Conservation (phyloP, 768 basidiomycete species). For the Mycena pura region DNA sequence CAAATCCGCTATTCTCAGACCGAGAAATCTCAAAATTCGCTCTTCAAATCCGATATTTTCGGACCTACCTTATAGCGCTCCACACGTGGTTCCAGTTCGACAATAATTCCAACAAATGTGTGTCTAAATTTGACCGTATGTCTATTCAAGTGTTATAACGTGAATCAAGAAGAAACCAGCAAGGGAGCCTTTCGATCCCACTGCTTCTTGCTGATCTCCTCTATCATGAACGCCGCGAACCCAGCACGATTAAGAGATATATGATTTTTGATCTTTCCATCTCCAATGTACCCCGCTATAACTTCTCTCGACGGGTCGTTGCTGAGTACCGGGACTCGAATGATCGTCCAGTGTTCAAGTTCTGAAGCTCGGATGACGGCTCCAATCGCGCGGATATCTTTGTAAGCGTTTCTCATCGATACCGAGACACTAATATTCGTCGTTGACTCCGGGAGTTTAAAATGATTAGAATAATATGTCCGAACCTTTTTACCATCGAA, state of each 20-base stretch:
- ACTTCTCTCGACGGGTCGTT: conserved; percentile 52
- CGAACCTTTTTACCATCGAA: conserved; percentile 13
- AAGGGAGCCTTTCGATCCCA: conserved; percentile 22
- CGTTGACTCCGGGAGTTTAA: conserved; percentile 41
- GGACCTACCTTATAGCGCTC: no score
- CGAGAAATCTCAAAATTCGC: no score
- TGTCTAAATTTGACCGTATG: no score
- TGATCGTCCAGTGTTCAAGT: conserved; percentile 70
- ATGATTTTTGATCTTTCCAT: conserved; percentile 45
- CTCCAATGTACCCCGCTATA: conserved; percentile 72
- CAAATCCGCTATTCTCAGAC: no score
- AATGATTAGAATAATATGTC: neutral
- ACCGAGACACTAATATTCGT: conserved; percentile 51
- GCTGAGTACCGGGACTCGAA: conserved; percentile 69
- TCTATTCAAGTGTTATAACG: no score
- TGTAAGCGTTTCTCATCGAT: conserved; percentile 64
- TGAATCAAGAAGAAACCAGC: conserved; percentile 39
- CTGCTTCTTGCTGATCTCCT: conserved; percentile 14
- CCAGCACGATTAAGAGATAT: conserved; percentile 5
- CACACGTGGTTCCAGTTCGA: no score
- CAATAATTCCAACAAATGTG: no score
- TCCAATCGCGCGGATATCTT: conserved; percentile 71
- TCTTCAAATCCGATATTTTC: no score
- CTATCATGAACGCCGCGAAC: conserved; percentile 22
- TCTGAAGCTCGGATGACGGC: conserved; percentile 57